Evolutionary conservation across 441 rosid species (phyloP), one percentile per base, ranked within the genome.

Genomic region (Dalechampia spathulata): DNA sequence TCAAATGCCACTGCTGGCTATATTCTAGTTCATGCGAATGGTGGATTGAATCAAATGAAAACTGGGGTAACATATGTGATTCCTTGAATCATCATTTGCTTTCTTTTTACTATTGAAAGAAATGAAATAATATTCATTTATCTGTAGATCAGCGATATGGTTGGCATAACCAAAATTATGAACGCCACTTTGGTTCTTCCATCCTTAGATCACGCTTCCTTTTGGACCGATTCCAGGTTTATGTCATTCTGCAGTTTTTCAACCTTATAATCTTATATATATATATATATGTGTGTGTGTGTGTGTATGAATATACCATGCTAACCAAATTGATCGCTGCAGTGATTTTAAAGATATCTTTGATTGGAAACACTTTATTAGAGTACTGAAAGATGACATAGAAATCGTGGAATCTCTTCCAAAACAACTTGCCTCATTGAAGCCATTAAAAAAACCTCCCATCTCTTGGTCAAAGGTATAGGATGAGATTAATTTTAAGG

Each of bases 171-270:
- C 6, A 80, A 82, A 66, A 53, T 86, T 40, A 80, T 83, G 86
- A 87, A 87, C 25, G 87, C 83, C 23, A 72, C 72, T 49, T 66
- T 87, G 57, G 87, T 83, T 57, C 75, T 82, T 46, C 91, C 91
- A 17, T 75, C 75, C 25, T 67, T 87, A 30, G 95, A 87, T 55
- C 82, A 87, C 48, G 51, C 63, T 46, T 87, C 95, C 39, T 87
- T 73, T 65, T 87, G 91, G 95, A 80, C 77, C 16, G 91, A 87
- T 67, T 72, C 83, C 20, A 87, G 91, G 91, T 86, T 48, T 16
- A 49, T 14, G 13, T 19, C 1, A 34, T 32, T 20, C n/a, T 16
- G 8, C 58, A 14, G 8, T 30, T n/a, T n/a, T n/a, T n/a, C n/a
- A n/a, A n/a, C n/a, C n/a, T n/a, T n/a, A n/a, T n/a, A n/a, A n/a